Evolutionary conservation across 1,284 basidiomycete species (phyloP).

Genomic region (Phaffia rhodozyma): DNA sequence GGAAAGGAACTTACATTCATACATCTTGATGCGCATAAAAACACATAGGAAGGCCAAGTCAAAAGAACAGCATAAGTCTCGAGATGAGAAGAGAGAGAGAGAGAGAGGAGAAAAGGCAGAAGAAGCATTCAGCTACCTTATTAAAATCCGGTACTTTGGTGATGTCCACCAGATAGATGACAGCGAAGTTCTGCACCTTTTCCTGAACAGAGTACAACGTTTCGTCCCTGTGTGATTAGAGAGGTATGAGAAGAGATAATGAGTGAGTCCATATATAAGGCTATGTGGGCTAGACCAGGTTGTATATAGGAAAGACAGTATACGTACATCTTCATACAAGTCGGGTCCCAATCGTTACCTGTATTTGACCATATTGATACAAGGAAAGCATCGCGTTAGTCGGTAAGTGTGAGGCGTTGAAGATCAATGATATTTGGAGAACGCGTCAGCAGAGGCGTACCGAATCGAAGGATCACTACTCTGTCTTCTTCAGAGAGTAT

Average conservation of each 20-base stretch:
- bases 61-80: background rate
- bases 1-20: background rate
- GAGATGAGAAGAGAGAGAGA: constrained; percentile 24
- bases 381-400: no score
- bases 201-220: constrained; percentile 84
- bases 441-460: constrained; percentile 35
- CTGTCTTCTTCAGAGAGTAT: constrained; percentile 97
- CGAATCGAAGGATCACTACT: constrained; percentile 88
- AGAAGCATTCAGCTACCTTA: constrained; percentile 49
- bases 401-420: no score
- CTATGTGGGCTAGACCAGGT: no score
- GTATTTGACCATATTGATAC: no score
- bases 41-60: background rate
- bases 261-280: no score
- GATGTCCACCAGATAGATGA: constrained; percentile 91
- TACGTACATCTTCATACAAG: constrained; percentile 88
- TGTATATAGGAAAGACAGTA: no score
- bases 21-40: no score
- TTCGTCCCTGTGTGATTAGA: constrained; percentile 44
- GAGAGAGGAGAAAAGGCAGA: constrained; percentile 26
- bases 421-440: background rate
- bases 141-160: constrained; percentile 98
- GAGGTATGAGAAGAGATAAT: no score
- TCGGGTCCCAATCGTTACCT: constrained; percentile 69
- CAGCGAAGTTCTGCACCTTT: constrained; percentile 96